Percentiles rank a stretch among this genome's conserved stretches.
phyloP scores from a whole-genome alignment of 176 grass and related monocot genomes.

The Melocanna baccifera region DNA sequence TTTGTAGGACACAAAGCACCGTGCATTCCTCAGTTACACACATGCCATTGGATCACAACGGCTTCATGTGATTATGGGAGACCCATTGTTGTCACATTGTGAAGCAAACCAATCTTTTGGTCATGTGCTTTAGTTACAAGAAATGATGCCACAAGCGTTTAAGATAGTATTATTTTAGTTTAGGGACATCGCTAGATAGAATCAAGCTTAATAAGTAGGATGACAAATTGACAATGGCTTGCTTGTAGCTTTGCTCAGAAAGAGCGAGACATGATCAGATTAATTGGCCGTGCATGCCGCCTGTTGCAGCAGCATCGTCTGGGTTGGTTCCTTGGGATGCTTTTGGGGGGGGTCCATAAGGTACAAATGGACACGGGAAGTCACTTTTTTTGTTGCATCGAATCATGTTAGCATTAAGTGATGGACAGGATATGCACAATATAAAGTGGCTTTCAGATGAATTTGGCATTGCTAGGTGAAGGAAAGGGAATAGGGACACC shows the following conservation, averaged over 20 bases:
- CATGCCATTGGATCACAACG: not conserved
- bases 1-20: not conserved
- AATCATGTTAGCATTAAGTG: slow-evolving; percentile 4
- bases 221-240: not conserved
- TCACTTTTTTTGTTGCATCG: slow-evolving; percentile 6
- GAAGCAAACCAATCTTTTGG: not conserved
- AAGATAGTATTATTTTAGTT: not conserved
- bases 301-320: slow-evolving; percentile 20
- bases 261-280: slow-evolving; percentile 9
- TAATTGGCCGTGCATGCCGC: not conserved
- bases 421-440: slow-evolving; percentile 1
- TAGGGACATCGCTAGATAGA: not conserved
- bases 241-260: slow-evolving; percentile 12
- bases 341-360: not conserved
- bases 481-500: not conserved
- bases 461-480: slow-evolving; percentile 31
- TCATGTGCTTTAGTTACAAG: not conserved
- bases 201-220: not conserved
- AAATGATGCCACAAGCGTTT: not conserved
- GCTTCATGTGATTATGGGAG: not conserved
- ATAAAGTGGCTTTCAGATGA: slow-evolving; percentile 5
- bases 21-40: not conserved
- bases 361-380: slow-evolving; percentile 7
- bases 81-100: slow-evolving; percentile 2
- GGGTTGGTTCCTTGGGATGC: not conserved